Evolutionary conservation across 2,329 filamentous ascomycete species (phyloP).

Genomic region (Fusarium compactum): DNA sequence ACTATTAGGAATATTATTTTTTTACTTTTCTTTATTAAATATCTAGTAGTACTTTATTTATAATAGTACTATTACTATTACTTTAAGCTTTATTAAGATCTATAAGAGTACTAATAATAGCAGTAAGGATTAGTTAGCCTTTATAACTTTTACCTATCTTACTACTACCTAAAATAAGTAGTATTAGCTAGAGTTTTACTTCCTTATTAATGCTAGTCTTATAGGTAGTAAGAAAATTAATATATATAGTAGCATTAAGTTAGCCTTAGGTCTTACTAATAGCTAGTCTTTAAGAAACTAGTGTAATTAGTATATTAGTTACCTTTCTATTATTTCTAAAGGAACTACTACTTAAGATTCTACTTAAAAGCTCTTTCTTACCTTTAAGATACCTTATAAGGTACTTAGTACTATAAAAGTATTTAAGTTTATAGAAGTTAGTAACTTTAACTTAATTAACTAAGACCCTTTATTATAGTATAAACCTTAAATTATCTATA

Average conservation of each 20-base stretch:
- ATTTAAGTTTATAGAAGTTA: no score
- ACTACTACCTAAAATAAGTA: neutral
- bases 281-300: neutral
- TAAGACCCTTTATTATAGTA: no score
- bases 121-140: neutral
- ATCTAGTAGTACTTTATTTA: conserved; percentile 5
- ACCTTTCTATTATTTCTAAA: neutral
- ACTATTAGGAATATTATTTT: neutral
- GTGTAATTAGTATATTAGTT: neutral
- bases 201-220: neutral
- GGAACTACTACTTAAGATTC: no score
- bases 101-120: neutral
- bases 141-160: conserved; percentile 1
- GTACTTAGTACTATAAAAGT: no score
- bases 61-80: neutral
- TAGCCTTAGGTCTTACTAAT: neutral
- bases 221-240: conserved; percentile 4
- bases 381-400: no score
- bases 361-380: no score
- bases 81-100: neutral
- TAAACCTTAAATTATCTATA: no score
- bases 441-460: no score
- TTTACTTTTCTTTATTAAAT: neutral
- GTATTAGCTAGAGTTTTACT: conserved; percentile 1
- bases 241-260: neutral